Evolutionary conservation across 306 rosid genomes (phyloP), one percentile per base, ranked within the genome.

Genomic region (Vicia villosa): DNA sequence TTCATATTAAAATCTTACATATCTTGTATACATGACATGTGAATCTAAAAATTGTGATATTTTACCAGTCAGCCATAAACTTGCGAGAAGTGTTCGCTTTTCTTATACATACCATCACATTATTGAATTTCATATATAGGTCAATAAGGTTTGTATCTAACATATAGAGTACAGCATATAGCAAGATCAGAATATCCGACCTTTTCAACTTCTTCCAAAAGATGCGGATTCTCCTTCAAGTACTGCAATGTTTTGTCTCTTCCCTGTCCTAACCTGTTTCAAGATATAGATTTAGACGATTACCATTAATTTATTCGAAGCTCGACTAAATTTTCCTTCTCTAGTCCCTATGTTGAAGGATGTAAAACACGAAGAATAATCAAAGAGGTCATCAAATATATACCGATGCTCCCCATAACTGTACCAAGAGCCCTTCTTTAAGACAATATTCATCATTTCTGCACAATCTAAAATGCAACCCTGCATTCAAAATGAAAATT

Each of bases 401-500:
- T 81, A 94, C 98, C 98, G 84, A 49, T 94, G 96, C 51, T 94
- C 96, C 59, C 90, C 95, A 46, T 84, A 94, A 81, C 97, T 90
- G 75, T 94, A 94, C 98, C 98, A 94, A 75, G 98, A 87, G 21
- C 97, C 98, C 84, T 90, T 94, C 79, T 83, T 94, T 61, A 79
- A 74, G 75, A 94, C 81, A 58, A 94, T 75, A 51, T 90, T 97
- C 92, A 89, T 78, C 37, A 80, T 75, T 84, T 94, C 98, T 56
- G 96, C 98, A 82, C 97, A 94, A 84, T 94, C 98, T 81, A 94
- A 84, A 77, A 94, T 70, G 83, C 98, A 94, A 32, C 97, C 98
- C 98, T 94, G 95, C 72, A 82, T 76, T 63, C 28, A 75, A 65
- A 70, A 74, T 67, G 34, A n/a, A 32, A 20, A 37, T 72, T 81